Evolutionary conservation across 2,329 filamentous ascomycete species (phyloP), one percentile per base, ranked within the genome.

Genomic region (Colletotrichum sublineola): DNA sequence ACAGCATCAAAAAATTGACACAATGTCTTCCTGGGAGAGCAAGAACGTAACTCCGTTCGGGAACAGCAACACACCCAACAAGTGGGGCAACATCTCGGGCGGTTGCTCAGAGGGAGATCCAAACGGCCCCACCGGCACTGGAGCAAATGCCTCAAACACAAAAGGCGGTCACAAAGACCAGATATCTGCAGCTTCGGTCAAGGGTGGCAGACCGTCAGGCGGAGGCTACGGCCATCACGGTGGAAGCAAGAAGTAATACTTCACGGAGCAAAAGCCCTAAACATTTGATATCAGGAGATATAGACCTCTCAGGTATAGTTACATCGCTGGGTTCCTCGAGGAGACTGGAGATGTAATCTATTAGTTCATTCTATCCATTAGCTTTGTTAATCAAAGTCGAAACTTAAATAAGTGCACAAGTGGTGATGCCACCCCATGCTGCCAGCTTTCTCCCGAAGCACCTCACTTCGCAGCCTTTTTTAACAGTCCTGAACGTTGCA

Each of bases 81-180:
- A 42, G 38, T 58, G 56, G 56, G 56, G 36, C 56, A 4, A 42
- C 5, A 14, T 11, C 2, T 18, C 24, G 9, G 58, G 58, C 12
- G 42, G 58, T 14, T 61, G 58, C 15, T 12, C 18, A 20, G 18
- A 12, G 8, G 58, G 58, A 33, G 58, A 61, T 20, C 15, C 29
- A 29, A 61, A 48, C 29, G 58, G 58, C 15, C 58, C 58, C 40
- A 61, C 58, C 11, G 58, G 58, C 24, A 61, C 58, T 4, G 58
- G 58, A 7, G 24, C 11, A 4, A 48, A 61, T 20, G 58, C 58
- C 11, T 61, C 58, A 2, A 48, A 36, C 42, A 46, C 40, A 15
- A 44, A 48, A 29, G 58, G 58, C 18, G 58, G 58, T 18, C 58
- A 61, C 9, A 46, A 46, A 12, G 58, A 61, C 29, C 58, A 61